Conservation (phyloP, 2,329 filamentous ascomycete genomes). For the Trichoderma hamatum region DNA sequence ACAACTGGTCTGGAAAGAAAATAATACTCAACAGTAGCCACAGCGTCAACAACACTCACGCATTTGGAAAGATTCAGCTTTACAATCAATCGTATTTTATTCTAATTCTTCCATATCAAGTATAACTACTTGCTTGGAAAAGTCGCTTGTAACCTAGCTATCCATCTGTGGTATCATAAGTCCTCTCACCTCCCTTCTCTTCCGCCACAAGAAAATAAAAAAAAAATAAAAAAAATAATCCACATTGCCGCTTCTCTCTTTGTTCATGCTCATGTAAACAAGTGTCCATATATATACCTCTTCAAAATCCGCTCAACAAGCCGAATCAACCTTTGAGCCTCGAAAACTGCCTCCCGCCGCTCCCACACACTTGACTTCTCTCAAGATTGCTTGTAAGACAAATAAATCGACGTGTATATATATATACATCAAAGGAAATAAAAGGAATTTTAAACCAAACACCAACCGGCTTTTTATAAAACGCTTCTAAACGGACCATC, state of each 20-base stretch:
- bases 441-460: neutral
- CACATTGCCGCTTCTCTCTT: neutral
- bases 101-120: neutral
- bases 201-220: neutral
- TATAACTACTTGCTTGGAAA: neutral
- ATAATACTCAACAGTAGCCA: neutral
- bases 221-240: neutral
- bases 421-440: neutral
- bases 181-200: neutral
- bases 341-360: neutral
- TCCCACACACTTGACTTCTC: neutral
- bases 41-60: neutral
- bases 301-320: neutral
- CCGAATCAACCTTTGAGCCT: neutral
- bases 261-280: neutral
- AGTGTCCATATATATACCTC: neutral
- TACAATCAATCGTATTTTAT: neutral
- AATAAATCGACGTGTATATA: neutral
- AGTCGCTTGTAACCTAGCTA: neutral
- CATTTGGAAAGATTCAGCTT: neutral
- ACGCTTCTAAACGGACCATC: neutral
- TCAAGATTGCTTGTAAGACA: neutral
- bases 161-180: slow-evolving; percentile 24
- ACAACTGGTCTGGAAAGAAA: neutral
- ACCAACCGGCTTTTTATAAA: neutral